Conservation (phyloP, 2,329 filamentous ascomycete species). For the Ceratocystiopsis brevicomis region DNA sequence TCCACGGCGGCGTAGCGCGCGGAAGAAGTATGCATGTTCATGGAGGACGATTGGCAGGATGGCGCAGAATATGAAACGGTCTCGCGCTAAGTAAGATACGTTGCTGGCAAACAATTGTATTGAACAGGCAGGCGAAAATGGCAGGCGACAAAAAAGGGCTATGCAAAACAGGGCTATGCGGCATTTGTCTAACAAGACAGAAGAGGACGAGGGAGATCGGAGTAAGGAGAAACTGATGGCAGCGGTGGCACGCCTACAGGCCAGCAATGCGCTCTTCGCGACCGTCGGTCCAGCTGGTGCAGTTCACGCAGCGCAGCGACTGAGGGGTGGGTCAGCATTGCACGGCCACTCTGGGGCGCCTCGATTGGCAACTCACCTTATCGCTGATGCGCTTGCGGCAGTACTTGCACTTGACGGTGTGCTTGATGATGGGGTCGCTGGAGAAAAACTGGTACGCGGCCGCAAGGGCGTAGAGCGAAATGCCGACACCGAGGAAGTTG, state of each 20-base stretch:
- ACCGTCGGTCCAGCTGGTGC: conserved; percentile 32
- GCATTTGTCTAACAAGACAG: not conserved
- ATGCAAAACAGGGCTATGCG: too few species aligned
- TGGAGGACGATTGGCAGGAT: too few species aligned
- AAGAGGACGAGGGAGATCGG: not conserved
- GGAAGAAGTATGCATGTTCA: too few species aligned
- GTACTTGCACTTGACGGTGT: conserved; percentile 47
- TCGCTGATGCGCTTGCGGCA: conserved; percentile 44
- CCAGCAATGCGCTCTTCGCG: conserved; percentile 21
- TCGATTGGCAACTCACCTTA: conserved; percentile 26
- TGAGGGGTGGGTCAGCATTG: conserved; percentile 8
- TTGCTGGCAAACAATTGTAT: too few species aligned
- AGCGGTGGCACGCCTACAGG: not conserved
- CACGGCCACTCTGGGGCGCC: not conserved
- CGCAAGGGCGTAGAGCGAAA: conserved; percentile 46
- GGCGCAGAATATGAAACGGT: too few species aligned
- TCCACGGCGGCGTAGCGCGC: too few species aligned
- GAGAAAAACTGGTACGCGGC: conserved; percentile 40
- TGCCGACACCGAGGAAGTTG: conserved; percentile 45
- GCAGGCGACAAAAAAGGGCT: too few species aligned
- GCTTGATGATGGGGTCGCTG: conserved; percentile 52
- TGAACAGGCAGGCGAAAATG: too few species aligned
- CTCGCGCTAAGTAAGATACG: too few species aligned
- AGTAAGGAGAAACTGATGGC: not conserved
- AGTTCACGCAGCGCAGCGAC: conserved; percentile 28